These are phyloP conservation scores for Ogataea naganishii DNA, from an alignment of 805 yeast species.

Conservation along the genomic window DNA sequence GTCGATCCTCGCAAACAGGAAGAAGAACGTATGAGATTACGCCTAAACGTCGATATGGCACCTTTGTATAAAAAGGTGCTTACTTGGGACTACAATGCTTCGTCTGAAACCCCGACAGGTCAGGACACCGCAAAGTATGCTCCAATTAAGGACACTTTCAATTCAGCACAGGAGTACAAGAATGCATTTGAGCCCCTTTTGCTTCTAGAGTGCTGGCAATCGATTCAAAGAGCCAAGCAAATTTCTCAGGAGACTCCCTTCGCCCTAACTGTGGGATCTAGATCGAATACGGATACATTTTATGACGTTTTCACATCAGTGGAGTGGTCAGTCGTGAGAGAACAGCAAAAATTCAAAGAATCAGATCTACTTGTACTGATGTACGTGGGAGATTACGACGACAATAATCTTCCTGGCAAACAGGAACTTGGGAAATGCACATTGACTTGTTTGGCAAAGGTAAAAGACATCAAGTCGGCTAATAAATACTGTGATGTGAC, in stretches of 20 bases:
- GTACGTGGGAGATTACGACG: constrained; percentile 32
- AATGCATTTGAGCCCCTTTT: constrained; percentile 70
- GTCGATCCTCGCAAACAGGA: constrained; percentile 39
- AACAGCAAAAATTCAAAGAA: constrained; percentile 50
- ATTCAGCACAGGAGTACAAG: constrained; percentile 55
- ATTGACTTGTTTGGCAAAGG: constrained; percentile 72
- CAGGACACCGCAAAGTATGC: constrained; percentile 28
- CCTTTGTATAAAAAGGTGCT: constrained; percentile 66
- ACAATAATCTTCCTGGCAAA: constrained; percentile 14
- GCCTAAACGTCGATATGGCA: constrained; percentile 69
- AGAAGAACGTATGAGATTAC: constrained; percentile 67
- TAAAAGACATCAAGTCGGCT: constrained; percentile 62
- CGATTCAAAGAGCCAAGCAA: constrained; percentile 63
- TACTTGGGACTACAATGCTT: constrained; percentile 64
- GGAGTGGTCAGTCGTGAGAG: constrained; percentile 40
- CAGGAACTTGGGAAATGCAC: constrained; percentile 9
- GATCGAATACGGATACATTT: constrained; percentile 78
- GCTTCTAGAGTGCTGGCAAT: constrained; percentile 90
- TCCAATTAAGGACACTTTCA: constrained; percentile 48
- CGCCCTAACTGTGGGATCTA: constrained; percentile 61
- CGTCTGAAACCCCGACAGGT: constrained; percentile 51
- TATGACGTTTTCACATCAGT: constrained; percentile 79
- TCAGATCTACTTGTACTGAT: constrained; percentile 68
- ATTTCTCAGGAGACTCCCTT: constrained; percentile 55
- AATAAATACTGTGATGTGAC: constrained; percentile 70